Base-by-base conservation (phyloP, 2,329 filamentous ascomycete genomes). In the Nemania serpens region DNA sequence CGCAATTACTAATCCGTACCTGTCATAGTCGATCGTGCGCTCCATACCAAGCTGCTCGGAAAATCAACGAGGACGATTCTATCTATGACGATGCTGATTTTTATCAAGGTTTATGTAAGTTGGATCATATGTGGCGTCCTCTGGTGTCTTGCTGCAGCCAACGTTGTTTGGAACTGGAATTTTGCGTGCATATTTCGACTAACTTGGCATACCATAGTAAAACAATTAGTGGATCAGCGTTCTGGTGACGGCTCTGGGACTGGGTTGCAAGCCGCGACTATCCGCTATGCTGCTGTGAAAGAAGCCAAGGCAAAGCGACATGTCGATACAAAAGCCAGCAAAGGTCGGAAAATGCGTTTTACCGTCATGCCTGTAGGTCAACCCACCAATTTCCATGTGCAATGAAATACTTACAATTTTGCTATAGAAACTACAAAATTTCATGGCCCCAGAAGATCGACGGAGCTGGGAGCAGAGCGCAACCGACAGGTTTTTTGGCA, bases 401-500 rank as follows among this genome's bases (percentile, higher is more conserved):
- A n/a, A 20, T 43, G 20, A 2, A 45, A 34, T 50, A 22, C 54
- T 66, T 15, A 66, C 41, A 1, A 39, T 29, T 17, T 10, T 51
- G 12, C 93, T 98, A 98, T 94, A 98, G 79, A 98, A 98, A 80
- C 77, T 99, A 71, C 91, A 97, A 78, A 97, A 97, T 75, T 98
- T 98, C 73, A 97, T 97, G 93, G 93, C 93, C 11, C 88, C 93
- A 0, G 92, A 97, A 74, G 91, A 96, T 73, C 82, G 91, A 55
- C 83, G 89, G 3, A 77, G 75, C 15, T 99, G 95, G 95, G 90
- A 91, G 63, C 87, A 89, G 67, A 84, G 86, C 61, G 92, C 93
- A 57, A 86, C 92, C 61, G 91, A 95, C 69, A 77, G 86, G 59
- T 86, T 94, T 75, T 93, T 93, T 73, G 87, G 87, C 13, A 89